Conservation (phyloP, 257 asterid species). For the Jacaranda copaia region DNA sequence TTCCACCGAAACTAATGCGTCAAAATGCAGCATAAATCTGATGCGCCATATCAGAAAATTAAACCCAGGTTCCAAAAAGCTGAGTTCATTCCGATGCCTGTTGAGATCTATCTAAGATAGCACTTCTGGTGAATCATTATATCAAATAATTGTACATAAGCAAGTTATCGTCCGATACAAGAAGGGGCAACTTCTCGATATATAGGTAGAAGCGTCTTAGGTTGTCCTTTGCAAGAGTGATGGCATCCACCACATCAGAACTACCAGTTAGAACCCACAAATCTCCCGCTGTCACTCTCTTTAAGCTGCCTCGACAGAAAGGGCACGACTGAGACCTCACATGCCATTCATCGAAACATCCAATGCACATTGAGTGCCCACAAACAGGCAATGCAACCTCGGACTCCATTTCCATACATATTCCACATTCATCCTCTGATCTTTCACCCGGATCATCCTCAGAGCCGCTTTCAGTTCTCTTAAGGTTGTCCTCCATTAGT, state of each 20-base stretch:
- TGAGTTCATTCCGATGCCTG: conserved; percentile 15
- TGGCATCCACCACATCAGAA: conserved; percentile 54
- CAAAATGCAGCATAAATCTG: background rate
- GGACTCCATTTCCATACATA: conserved; percentile 67
- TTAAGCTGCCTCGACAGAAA: conserved; percentile 69
- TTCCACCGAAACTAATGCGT: background rate
- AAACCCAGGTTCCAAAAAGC: conserved; percentile 43
- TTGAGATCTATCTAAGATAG: background rate
- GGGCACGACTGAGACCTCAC: conserved; percentile 62
- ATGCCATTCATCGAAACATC: conserved; percentile 67
- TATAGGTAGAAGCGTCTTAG: conserved; percentile 59
- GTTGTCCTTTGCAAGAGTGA: conserved; percentile 58
- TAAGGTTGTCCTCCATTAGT: conserved; percentile 44
- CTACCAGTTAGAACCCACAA: conserved; percentile 61
- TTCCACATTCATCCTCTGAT: conserved; percentile 70
- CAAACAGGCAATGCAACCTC: conserved; percentile 66
- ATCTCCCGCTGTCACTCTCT: conserved; percentile 54
- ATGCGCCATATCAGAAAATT: background rate
- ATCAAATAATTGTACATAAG: conserved; percentile 59
- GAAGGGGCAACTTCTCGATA: conserved; percentile 56
- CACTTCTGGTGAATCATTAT: conserved; percentile 21
- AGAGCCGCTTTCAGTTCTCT: conserved; percentile 8
- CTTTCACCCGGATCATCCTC: conserved; percentile 8
- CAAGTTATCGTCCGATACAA: conserved; percentile 46
- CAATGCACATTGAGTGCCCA: conserved; percentile 66